Conservation (phyloP, 129 eudicot species). For the Lonicera japonica region DNA sequence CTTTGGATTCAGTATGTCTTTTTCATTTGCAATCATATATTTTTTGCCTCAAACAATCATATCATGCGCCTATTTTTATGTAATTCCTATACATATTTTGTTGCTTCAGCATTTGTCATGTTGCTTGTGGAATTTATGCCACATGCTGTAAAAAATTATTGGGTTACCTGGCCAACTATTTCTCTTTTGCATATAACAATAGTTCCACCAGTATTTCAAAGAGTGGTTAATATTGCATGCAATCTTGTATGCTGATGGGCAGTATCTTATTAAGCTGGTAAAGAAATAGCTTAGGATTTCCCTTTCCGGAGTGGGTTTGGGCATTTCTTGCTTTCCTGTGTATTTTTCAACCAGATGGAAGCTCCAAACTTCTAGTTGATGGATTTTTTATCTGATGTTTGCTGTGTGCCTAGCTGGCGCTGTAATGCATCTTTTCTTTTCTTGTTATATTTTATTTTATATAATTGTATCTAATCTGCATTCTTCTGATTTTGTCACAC, state of each 20-base stretch:
- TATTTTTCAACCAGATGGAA: no score
- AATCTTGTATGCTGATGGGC: no score
- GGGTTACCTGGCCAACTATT: no score
- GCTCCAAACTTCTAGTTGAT: not conserved
- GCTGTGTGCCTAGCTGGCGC: not conserved
- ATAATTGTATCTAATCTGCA: conserved; percentile 7
- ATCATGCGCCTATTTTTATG: not conserved
- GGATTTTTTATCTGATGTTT: not conserved
- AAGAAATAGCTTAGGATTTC: no score
- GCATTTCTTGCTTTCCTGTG: no score
- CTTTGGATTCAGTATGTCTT: conserved; percentile 64
- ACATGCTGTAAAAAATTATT: no score
- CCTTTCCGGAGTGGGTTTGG: no score
- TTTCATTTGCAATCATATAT: not conserved
- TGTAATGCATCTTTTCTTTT: no score
- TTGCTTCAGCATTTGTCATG: not conserved
- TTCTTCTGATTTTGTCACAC: conserved; percentile 9
- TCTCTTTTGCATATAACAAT: no score
- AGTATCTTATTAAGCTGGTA: no score
- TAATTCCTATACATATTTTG: not conserved
- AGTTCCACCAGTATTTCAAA: no score
- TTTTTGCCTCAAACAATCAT: not conserved
- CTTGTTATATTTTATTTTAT: not conserved
- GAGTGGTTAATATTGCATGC: no score
- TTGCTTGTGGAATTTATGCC: not conserved